These are phyloP conservation scores for Talaromyces sp. DNA, from an alignment of 2,329 filamentous ascomycete species.

Conservation along the genomic window DNA sequence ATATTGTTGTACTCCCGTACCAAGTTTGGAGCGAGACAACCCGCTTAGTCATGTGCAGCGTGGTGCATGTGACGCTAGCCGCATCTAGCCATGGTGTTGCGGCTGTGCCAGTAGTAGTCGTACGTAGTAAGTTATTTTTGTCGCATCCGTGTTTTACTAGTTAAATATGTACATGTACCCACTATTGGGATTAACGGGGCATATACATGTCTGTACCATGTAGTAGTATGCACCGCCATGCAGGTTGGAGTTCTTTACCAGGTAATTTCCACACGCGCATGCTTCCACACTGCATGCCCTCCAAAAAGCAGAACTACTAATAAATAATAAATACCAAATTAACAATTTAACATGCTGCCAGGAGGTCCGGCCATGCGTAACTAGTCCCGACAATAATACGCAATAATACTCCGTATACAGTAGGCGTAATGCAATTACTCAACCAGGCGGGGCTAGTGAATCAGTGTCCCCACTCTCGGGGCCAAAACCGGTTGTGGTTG, in stretches of 20 bases:
- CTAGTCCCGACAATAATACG: not conserved
- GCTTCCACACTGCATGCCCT: not conserved
- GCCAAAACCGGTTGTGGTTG: not conserved
- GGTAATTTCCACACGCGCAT: not conserved
- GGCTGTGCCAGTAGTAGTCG: not conserved
- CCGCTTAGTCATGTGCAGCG: not conserved
- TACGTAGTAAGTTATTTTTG: not conserved
- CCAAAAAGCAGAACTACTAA: not conserved
- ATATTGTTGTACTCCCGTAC: too few relatives aligned
- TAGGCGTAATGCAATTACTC: not conserved
- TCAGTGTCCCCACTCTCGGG: not conserved
- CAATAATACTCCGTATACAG: not conserved
- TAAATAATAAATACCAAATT: not conserved
- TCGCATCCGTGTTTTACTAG: not conserved
- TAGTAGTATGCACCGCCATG: not conserved
- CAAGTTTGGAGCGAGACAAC: not conserved
- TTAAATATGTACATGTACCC: too few relatives aligned
- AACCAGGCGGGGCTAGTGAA: not conserved
- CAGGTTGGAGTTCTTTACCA: not conserved
- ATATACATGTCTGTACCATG: not conserved
- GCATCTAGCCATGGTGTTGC: not conserved
- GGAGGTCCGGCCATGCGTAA: not conserved
- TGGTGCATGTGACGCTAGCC: not conserved
- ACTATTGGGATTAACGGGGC: not conserved
- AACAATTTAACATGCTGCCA: not conserved